These are phyloP conservation scores for Dianthus caryophyllus DNA, from an alignment of 148 eudicot species.

Conservation along the genomic window DNA sequence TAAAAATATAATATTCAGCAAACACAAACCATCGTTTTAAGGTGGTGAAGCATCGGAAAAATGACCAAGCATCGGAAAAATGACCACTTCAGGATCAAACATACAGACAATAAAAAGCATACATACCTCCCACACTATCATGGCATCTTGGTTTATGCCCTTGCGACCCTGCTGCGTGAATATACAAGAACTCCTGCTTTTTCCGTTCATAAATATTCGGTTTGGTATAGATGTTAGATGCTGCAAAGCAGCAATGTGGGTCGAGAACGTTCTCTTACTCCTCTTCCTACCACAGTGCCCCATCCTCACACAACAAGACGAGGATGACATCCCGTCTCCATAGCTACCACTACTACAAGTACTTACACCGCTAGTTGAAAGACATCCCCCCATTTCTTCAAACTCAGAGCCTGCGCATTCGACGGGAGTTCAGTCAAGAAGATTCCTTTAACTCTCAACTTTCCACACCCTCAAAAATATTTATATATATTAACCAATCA, in stretches of 20 bases:
- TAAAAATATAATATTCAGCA: background rate
- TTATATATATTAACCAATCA: conserved; percentile 28
- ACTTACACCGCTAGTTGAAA: conserved; percentile 67
- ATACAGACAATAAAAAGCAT: background rate
- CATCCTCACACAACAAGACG: conserved; percentile 45
- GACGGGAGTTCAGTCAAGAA: conserved; percentile 20
- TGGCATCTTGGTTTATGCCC: conserved; percentile 97
- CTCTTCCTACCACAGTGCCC: conserved; percentile 51
- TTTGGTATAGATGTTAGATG: conserved; percentile 76
- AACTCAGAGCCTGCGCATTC: conserved; percentile 37
- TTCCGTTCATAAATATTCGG: conserved; percentile 71
- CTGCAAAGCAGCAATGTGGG: conserved; percentile 53
- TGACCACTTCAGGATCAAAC: background rate
- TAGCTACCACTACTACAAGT: conserved; percentile 59
- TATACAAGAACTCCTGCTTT: conserved; percentile 77
- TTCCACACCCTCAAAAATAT: conserved; percentile 14
- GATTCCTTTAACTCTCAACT: conserved; percentile 13
- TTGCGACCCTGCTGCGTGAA: conserved; percentile 98
- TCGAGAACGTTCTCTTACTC: conserved; percentile 67
- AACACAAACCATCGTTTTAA: background rate
- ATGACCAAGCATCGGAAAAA: background rate
- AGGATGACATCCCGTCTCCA: conserved; percentile 49
- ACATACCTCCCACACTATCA: conserved; percentile 99
- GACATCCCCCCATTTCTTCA: conserved; percentile 84
- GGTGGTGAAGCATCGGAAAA: background rate